Base-by-base conservation (phyloP, 345 rosid genomes). In the Citrus unshiu region DNA sequence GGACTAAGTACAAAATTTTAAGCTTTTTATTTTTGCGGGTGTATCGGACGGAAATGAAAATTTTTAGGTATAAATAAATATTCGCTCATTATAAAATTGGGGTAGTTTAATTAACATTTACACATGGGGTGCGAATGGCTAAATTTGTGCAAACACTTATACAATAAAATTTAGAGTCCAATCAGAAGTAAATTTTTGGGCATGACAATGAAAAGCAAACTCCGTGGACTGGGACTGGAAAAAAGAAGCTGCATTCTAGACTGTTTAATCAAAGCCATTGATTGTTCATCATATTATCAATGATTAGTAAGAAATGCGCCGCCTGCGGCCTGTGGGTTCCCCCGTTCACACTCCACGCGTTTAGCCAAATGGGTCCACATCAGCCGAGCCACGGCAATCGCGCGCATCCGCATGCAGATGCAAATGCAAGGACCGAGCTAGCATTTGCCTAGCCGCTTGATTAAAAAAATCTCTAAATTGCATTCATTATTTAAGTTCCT, bases 231-330 rank as follows among this genome's bases (percentile, higher is more conserved):
- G 12, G 25, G 62, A 54, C 29, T 18, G 3, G 62, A 65, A 35
- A 14, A 18, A 9, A 13, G 51, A 46, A 46, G 51, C 18, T 0
- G 18, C 25, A 25, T 65, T 49, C 49, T 6, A 7, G 24, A 2
- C n/a, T 30, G 59, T 51, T 65, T 32, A 65, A 75, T 64, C n/a
- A 49, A 51, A 64, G 35, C 62, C 71, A 64, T 66, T 1, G 25
- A 65, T 13, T 65, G 49, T 21, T 68, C 73, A 83, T 83, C 34
- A 86, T 79, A 29, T 6, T 49, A 37, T 74, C 60, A 81, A 46
- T 83, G 80, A 86, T 86, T 77, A 74, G 60, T 10, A 51, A 7
- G 72, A 75, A 77, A 67, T 60, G 85, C 83, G 81, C 78, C 72
- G 51, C 24, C 63, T 29, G 43, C 32, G 9, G 66, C n/a, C 63